These are phyloP conservation scores for Camellia japonica DNA, from an alignment of 148 eudicot species.

Conservation along the genomic window DNA sequence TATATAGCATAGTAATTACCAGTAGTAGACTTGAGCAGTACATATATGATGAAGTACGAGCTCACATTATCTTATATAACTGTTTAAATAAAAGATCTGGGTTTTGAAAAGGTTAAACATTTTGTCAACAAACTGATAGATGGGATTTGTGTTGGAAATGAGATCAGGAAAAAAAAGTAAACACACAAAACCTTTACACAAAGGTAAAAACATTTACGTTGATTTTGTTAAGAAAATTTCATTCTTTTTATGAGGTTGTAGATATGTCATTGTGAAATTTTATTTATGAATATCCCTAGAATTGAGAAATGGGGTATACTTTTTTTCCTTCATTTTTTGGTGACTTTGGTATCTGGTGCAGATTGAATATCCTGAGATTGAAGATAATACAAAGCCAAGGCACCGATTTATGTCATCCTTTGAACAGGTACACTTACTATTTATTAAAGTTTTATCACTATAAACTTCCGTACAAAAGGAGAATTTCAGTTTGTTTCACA, in stretches of 20 bases:
- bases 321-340: not conserved
- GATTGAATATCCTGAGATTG: conserved; percentile 98
- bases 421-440: conserved; percentile 61
- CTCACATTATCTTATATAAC: not conserved
- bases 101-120: not conserved
- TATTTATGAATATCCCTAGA: not conserved
- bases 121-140: no score
- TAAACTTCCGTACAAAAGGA: not conserved
- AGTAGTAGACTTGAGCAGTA: not conserved
- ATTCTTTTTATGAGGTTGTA: not conserved
- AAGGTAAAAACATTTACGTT: conserved; percentile 8
- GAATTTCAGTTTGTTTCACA: not conserved
- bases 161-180: not conserved
- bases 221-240: not conserved
- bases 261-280: not conserved
- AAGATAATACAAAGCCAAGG: conserved; percentile 80
- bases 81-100: not conserved
- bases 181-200: not conserved
- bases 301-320: conserved; percentile 7
- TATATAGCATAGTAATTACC: not conserved
- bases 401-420: conserved; percentile 98
- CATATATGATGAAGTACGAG: not conserved
- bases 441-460: not conserved
- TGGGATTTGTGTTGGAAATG: not conserved
- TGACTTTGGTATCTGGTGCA: conserved; percentile 26